Evolutionary conservation across 2,329 filamentous ascomycete species (phyloP).

Genomic region (Cladophialophora yegresii): DNA sequence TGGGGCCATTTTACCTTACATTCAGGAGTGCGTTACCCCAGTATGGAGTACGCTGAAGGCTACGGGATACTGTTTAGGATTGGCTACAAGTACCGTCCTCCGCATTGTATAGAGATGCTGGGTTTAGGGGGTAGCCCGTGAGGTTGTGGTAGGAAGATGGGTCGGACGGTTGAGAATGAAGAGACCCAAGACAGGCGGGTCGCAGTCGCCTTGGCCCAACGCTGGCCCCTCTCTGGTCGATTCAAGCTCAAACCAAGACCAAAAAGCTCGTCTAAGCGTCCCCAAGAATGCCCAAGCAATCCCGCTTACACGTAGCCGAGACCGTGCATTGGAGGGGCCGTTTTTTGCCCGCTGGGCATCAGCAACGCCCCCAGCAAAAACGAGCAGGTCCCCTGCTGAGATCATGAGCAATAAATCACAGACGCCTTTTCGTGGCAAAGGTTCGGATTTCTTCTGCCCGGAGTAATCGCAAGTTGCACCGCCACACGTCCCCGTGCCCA

Average conservation of each 20-base stretch:
- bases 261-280: constrained; percentile 13
- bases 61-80: no score
- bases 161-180: neutral
- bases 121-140: no score
- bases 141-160: neutral
- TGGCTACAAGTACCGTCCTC: no score
- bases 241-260: constrained; percentile 9
- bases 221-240: neutral
- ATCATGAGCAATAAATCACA: neutral
- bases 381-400: neutral
- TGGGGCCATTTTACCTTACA: no score
- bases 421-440: neutral
- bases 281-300: constrained; percentile 21
- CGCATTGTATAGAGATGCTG: neutral
- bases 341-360: neutral
- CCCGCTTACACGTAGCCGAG: constrained; percentile 2
- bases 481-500: neutral
- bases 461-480: neutral
- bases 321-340: neutral
- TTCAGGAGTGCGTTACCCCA: no score
- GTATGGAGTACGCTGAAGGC: neutral
- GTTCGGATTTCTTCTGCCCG: neutral
- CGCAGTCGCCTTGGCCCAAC: neutral
- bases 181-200: no score
- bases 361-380: neutral